phyloP scores from a whole-genome alignment of 768 basidiomycete species.

The Leccinum sublutescens region DNA sequence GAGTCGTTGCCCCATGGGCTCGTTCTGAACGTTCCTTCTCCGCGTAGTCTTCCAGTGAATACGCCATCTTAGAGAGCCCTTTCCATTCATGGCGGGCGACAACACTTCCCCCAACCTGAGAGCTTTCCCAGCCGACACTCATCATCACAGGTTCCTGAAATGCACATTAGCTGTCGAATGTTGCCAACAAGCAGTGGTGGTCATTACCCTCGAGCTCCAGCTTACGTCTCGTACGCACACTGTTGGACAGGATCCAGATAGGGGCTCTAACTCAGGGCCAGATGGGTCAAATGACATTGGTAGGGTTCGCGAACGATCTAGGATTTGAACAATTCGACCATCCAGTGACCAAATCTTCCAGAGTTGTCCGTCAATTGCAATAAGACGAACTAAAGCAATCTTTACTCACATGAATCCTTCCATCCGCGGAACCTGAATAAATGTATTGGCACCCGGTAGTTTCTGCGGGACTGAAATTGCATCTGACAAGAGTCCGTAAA shows the following conservation, averaged over 20 bases:
- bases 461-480: slow-evolving; percentile 91
- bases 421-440: slow-evolving; percentile 90
- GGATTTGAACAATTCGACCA: slow-evolving; percentile 75
- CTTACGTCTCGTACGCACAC: slow-evolving; percentile 89
- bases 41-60: slow-evolving; percentile 70
- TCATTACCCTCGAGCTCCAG: slow-evolving; percentile 82
- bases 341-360: slow-evolving; percentile 92
- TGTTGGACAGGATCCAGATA: slow-evolving; percentile 26
- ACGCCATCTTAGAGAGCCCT: slow-evolving; percentile 71
- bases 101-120: slow-evolving; percentile 57
- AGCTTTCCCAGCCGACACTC: slow-evolving; percentile 85
- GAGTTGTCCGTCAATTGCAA: slow-evolving; percentile 1
- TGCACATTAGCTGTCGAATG: slow-evolving; percentile 3
- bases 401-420: slow-evolving; percentile 70
- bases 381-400: slow-evolving; percentile 1
- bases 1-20: slow-evolving; percentile 16
- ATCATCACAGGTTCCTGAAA: slow-evolving; percentile 81
- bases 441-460: slow-evolving; percentile 93
- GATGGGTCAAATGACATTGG: slow-evolving; percentile 76
- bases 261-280: slow-evolving; percentile 45
- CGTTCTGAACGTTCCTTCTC: slow-evolving; percentile 49
- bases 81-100: slow-evolving; percentile 97
- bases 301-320: slow-evolving; percentile 74
- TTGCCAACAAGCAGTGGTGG: not conserved
- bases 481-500: slow-evolving; percentile 88